Conservation (phyloP, 768 basidiomycete genomes). For the Boletus bicolor region DNA sequence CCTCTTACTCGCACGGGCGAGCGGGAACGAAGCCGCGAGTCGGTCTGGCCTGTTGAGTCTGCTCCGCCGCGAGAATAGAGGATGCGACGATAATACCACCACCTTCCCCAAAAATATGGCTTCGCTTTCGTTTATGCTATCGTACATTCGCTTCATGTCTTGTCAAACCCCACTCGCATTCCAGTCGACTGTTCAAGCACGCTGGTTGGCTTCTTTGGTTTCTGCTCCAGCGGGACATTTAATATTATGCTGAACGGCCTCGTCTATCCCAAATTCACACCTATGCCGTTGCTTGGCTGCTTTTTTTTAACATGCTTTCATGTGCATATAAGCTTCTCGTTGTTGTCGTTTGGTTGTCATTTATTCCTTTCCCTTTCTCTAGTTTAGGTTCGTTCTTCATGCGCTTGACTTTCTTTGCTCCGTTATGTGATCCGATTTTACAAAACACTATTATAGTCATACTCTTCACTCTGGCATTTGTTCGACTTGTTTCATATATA, state of each 20-base stretch:
- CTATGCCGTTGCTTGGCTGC: constrained; percentile 22
- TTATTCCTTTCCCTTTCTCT: constrained; percentile 23
- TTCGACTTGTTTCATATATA: constrained; percentile 29
- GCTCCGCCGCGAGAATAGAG: constrained; percentile 27
- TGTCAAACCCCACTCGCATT: constrained; percentile 27
- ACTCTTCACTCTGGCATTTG: constrained; percentile 19
- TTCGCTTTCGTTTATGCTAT: constrained; percentile 32
- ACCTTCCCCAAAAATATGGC: constrained; percentile 19
- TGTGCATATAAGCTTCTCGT: constrained; percentile 26
- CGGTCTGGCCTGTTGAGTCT: constrained; percentile 31
- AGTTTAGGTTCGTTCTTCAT: constrained; percentile 12
- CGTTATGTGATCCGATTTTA: constrained; percentile 15
- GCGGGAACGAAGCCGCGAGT: constrained; percentile 29
- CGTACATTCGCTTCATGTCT: constrained; percentile 16
- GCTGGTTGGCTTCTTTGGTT: constrained; percentile 15
- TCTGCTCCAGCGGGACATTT: constrained; percentile 22
- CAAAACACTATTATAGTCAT: constrained; percentile 18
- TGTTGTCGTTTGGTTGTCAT: constrained; percentile 23
- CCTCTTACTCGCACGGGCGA: constrained; percentile 26
- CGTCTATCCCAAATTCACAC: constrained; percentile 16
- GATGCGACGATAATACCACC: constrained; percentile 13
- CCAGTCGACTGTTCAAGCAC: constrained; percentile 1
- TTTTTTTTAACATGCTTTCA: constrained; percentile 25
- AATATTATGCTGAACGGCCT: constrained; percentile 23
- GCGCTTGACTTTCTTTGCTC: constrained; percentile 10